Conservation (phyloP, 768 basidiomycete genomes). For the Postia placenta region DNA sequence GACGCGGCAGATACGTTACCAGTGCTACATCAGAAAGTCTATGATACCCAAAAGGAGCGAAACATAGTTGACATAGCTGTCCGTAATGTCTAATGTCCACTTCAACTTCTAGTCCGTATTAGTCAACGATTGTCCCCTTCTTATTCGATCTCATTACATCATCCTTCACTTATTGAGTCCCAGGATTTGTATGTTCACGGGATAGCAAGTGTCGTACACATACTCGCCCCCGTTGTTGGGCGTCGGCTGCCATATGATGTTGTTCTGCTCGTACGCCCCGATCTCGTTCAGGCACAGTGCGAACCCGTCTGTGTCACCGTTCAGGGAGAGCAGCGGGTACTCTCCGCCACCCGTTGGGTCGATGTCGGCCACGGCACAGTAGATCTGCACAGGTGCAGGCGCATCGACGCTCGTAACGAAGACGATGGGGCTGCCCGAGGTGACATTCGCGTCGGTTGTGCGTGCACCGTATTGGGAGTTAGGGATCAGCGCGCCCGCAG, state of each 20-base stretch:
- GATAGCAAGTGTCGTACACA: slow-evolving; percentile 5
- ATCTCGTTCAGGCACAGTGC: slow-evolving; percentile 10
- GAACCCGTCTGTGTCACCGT: slow-evolving; percentile 16
- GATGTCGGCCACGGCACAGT: slow-evolving; percentile 29
- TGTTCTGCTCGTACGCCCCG: slow-evolving; percentile 7
- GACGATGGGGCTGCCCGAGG: slow-evolving; percentile 27
- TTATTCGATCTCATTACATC: too few species aligned
- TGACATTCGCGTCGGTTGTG: slow-evolving; percentile 25
- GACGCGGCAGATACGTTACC: too few species aligned
- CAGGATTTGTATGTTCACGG: slow-evolving; percentile 5
- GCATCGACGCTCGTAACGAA: slow-evolving; percentile 29
- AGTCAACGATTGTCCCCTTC: too few species aligned
- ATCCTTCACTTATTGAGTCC: neutral
- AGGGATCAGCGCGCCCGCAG: slow-evolving; percentile 33
- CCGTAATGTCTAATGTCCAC: too few species aligned
- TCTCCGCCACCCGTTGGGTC: slow-evolving; percentile 16
- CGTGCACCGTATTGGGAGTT: slow-evolving; percentile 21
- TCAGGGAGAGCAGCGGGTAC: slow-evolving; percentile 18
- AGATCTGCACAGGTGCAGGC: slow-evolving; percentile 23
- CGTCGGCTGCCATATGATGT: slow-evolving; percentile 14
- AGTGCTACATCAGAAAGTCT: too few species aligned
- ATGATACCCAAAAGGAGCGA: too few species aligned
- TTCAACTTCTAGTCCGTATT: too few species aligned
- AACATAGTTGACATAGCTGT: too few species aligned
- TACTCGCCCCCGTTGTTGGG: slow-evolving; percentile 1